Conservation (phyloP, 1,284 basidiomycete species). For the Sanghuangporus baumii region DNA sequence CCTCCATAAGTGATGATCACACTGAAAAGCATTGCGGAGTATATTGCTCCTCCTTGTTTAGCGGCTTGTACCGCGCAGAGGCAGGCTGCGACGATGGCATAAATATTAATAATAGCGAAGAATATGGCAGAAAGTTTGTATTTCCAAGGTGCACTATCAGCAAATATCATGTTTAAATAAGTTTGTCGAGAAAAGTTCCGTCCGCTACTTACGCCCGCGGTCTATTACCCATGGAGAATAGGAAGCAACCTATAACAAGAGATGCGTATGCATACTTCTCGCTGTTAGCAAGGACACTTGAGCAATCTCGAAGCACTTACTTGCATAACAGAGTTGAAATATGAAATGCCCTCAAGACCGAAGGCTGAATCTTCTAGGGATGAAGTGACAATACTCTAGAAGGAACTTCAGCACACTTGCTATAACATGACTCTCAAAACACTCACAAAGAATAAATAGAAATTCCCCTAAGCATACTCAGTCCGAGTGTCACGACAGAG, state of each 20-base stretch:
- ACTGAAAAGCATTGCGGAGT: conserved; percentile 79
- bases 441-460: conserved; percentile 93
- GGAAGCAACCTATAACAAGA: conserved; percentile 82
- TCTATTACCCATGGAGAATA: conserved; percentile 96
- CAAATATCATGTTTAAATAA: background rate
- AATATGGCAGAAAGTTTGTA: conserved; percentile 77
- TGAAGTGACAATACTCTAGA: conserved; percentile 78
- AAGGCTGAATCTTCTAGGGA: conserved; percentile 80
- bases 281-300: conserved; percentile 12
- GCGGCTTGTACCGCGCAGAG: conserved; percentile 71
- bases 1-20: conserved; percentile 83
- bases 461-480: conserved; percentile 63
- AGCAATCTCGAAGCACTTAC: conserved; percentile 32
- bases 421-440: conserved; percentile 1
- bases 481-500: conserved; percentile 2
- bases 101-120: conserved; percentile 77
- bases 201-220: conserved; percentile 65
- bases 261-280: conserved; percentile 80
- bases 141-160: conserved; percentile 70
- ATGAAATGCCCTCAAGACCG: conserved; percentile 60
- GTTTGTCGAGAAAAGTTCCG: background rate
- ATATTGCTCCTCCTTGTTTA: conserved; percentile 54
- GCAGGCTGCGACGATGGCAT: conserved; percentile 73
- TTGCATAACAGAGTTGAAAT: conserved; percentile 77
- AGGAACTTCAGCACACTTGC: conserved; percentile 4